Evolutionary conservation across 768 basidiomycete genomes (phyloP).

Genomic region (Hydnum rufescens): DNA sequence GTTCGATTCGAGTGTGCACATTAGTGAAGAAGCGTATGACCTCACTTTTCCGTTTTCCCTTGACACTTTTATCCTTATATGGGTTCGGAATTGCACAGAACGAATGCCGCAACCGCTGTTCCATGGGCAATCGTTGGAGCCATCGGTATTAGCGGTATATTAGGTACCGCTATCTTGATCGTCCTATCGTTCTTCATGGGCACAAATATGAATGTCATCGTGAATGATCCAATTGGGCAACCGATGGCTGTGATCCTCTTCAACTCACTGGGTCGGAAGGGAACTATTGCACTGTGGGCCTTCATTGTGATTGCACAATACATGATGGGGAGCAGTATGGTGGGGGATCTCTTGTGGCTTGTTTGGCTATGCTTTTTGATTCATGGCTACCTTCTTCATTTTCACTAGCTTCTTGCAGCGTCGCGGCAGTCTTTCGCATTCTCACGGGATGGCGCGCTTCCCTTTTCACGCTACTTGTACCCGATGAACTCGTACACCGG

Average conservation of each 20-base stretch:
- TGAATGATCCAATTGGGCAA: constrained; percentile 23
- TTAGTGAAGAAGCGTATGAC: constrained; percentile 40
- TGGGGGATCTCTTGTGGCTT: constrained; percentile 10
- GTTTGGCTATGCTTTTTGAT: background rate
- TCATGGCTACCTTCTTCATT: too few species aligned
- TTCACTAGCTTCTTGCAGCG: constrained; percentile 21
- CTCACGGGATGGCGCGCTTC: constrained; percentile 45
- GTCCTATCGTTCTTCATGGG: constrained; percentile 47
- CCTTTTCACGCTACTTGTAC: constrained; percentile 41
- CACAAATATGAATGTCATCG: constrained; percentile 25
- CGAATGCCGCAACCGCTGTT: constrained; percentile 46
- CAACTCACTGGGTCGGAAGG: constrained; percentile 28
- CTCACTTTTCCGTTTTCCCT: background rate
- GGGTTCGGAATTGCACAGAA: background rate
- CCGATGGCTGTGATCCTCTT: constrained; percentile 35
- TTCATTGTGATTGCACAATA: constrained; percentile 33
- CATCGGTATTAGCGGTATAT: constrained; percentile 31
- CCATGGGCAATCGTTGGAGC: constrained; percentile 49
- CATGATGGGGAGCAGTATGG: constrained; percentile 42
- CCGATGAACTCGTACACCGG: constrained; percentile 32
- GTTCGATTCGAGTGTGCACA: constrained; percentile 42
- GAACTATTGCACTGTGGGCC: constrained; percentile 34
- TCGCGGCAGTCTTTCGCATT: constrained; percentile 55
- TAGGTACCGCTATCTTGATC: constrained; percentile 31
- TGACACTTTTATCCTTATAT: background rate